Evolutionary conservation across 768 basidiomycete species (phyloP), one percentile per base, ranked within the genome.

Genomic region (Leccinum sublutescens): DNA sequence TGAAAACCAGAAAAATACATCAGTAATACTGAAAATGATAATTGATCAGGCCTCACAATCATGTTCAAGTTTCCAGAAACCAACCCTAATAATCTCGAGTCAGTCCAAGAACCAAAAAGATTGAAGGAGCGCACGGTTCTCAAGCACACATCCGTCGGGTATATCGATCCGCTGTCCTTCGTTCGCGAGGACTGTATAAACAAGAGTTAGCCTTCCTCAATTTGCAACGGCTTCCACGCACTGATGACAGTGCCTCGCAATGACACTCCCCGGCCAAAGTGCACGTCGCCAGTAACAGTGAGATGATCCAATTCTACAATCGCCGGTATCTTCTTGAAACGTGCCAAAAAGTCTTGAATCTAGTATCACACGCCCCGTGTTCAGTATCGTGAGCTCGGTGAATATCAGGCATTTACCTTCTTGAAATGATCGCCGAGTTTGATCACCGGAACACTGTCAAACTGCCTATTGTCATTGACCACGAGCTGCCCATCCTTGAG

Each of bases 401-500:
- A 27, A 60, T 40, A 10, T 4, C 7, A 11, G 27, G n/a, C 45
- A 23, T 17, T 50, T 56, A 91, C 90, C 85, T 93, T 95, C 83
- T 95, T 97, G 85, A 98, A 97, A 73, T 91, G 90, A 74, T 95
- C 93, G 49, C 95, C 94, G 52, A 97, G 84, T 79, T 97, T 97
- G 82, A 98, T 91, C 52, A 96, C 93, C n/a, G 95, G 96, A 27
- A 92, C 88, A 19, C 85, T 89, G 68, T 82, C 85, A 69, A 95
- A 94, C 86, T 93, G 89, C 65, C 92, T 78, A 40, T 82, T 79
- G 61, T 85, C 84, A 71, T 89, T 93, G 80, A 97, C 89, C 63
- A 92, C 82, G 59, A 96, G 82, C 66, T 88, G 88, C 19, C 95
- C 95, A 71, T 97, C 91, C 73, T 87, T 78, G 53, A 97, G 81